Evolutionary conservation across 805 yeast genomes (phyloP), one percentile per base, ranked within the genome.

Genomic region (Cyberlindnera sargentensis): DNA sequence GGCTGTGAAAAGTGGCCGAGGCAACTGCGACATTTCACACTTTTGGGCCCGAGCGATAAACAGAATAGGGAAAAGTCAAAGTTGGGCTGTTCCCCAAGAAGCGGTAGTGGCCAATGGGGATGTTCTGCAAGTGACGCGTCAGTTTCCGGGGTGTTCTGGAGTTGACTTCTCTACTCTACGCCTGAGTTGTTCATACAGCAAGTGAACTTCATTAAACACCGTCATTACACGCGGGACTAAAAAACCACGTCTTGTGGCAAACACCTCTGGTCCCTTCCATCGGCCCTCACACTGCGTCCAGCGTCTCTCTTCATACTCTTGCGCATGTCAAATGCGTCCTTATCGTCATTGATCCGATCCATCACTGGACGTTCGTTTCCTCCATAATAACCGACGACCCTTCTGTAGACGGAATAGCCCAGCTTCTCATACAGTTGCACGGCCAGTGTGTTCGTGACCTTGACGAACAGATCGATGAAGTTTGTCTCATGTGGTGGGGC

Each of bases 301-400:
- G 56, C 55, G 56, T 85, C 91, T 42, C 87, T 63, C 5, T 67
- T 69, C 63, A 82, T 68, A 28, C 78, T 68, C 54, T 80, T 77
- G 43, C 95, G 66, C 95, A 85, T 84, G 60, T 87, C 95, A 61
- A 78, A 90, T 0, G 96, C 98, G 67, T 91, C 97, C 38, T 76
- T 72, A 23, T 72, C 75, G 62, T 90, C 96, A 50, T 78, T 65
- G 8, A 70, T 59, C 28, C 67, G 66, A 31, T 68, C 74, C 31
- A 74, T 61, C 24, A 61, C 57, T 1, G 67, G 67, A 46, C 73
- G 73, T 3, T 34, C 38, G 23, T 63, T 58, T 3, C 65, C 66
- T 5, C 89, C 87, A 60, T 93, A 93, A 58, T 93, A 93, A 0
- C 91, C 91, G 9, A 88, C 78, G 4, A 93, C 98, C 41, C 99